Percentiles rank a stretch among this genome's conserved stretches.
These are phyloP conservation scores for Paraglomus occultum DNA, from an alignment of 192 early-diverging fungal genomes.

Conservation along the genomic window DNA sequence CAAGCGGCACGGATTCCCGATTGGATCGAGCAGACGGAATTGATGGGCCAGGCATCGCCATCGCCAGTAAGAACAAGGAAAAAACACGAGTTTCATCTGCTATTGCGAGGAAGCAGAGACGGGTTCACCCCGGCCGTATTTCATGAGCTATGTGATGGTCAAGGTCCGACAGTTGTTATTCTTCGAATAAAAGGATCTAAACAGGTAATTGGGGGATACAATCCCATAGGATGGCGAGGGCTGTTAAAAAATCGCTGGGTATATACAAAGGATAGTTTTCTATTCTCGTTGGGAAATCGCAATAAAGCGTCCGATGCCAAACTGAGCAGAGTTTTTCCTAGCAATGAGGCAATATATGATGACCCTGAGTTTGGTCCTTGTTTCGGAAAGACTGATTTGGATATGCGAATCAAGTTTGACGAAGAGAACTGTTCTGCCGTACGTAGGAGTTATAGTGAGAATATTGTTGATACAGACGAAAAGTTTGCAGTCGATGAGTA, in stretches of 20 bases:
- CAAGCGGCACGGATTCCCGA: conserved; percentile 18
- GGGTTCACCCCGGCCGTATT: conserved; percentile 24
- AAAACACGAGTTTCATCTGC: conserved; percentile 25
- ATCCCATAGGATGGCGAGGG: conserved; percentile 26
- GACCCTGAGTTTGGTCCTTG: conserved; percentile 26
- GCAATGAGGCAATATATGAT: conserved; percentile 26
- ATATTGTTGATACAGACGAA: background rate
- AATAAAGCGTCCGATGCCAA: background rate
- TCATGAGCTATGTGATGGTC: conserved; percentile 26
- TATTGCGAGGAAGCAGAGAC: conserved; percentile 11
- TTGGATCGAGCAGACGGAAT: conserved; percentile 19
- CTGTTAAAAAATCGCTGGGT: conserved; percentile 5
- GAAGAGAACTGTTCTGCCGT: conserved; percentile 25
- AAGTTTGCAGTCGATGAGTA: conserved; percentile 26
- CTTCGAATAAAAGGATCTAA: conserved; percentile 1
- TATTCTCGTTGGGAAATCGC: conserved; percentile 25
- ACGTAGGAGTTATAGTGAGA: conserved; percentile 11
- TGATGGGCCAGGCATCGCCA: background rate
- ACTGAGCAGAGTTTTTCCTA: conserved; percentile 9
- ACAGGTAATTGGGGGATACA: conserved; percentile 27
- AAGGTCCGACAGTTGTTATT: conserved; percentile 23
- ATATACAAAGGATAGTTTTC: conserved; percentile 28
- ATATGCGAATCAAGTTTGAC: conserved; percentile 27
- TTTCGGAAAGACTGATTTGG: conserved; percentile 31
- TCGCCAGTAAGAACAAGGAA: background rate